Conservation (phyloP, 176 grass and related monocot genomes). For the Coix lacrymajobi region DNA sequence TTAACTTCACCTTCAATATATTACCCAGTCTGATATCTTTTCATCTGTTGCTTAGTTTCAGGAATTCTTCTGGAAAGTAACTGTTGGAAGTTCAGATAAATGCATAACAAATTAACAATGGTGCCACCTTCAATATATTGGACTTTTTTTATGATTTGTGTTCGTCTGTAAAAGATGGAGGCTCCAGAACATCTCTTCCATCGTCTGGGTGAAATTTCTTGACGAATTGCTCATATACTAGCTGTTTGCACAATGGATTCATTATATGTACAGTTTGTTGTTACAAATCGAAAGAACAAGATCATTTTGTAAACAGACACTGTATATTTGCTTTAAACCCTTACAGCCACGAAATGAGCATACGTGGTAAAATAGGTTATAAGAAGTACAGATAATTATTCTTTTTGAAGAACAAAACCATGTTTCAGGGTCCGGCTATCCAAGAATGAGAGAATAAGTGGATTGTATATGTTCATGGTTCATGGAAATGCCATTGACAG, state of each 20-base stretch:
- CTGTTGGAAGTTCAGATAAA: not conserved
- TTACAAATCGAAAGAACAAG: not conserved
- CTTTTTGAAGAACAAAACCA: not conserved
- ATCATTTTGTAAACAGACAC: not conserved
- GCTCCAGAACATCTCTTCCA: not conserved
- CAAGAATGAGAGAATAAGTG: not conserved
- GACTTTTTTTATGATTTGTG: not conserved
- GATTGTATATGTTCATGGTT: not conserved
- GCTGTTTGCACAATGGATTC: not conserved
- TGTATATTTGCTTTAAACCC: constrained; percentile 1
- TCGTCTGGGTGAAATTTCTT: not conserved
- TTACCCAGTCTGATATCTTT: not conserved
- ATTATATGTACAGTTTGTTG: not conserved
- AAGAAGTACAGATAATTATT: not conserved
- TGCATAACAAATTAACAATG: not conserved
- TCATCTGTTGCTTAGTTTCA: not conserved
- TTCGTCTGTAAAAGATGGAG: not conserved
- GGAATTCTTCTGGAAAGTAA: not conserved
- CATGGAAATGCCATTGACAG: not conserved
- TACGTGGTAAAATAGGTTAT: not conserved
- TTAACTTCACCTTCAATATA: not conserved
- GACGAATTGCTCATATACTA: not conserved
- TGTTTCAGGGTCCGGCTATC: not conserved
- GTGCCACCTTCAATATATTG: not conserved
- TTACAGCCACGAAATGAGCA: not conserved